A percentile compares a stretch with the other conserved stretches of the same genome.
These are phyloP conservation scores for Saturnispora besseyi DNA, from an alignment of 805 yeast genomes.

Conservation along the genomic window DNA sequence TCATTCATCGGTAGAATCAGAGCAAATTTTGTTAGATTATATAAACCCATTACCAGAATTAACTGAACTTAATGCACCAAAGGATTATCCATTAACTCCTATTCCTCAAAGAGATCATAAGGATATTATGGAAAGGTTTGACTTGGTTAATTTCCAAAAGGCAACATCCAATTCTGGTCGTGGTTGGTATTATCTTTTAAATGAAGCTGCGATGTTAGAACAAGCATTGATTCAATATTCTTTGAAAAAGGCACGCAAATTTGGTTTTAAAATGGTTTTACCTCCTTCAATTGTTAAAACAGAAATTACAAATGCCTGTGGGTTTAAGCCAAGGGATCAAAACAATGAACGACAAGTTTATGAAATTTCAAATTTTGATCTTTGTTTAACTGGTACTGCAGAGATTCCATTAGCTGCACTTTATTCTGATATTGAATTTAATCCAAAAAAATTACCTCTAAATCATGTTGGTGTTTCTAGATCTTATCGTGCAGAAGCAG, in stretches of 20 bases:
- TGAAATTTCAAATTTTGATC: slow-evolving; percentile 36
- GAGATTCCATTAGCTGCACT: slow-evolving; percentile 89
- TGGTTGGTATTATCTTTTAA: slow-evolving; percentile 81
- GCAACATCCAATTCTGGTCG: slow-evolving; percentile 73
- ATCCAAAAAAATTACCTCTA: slow-evolving; percentile 36
- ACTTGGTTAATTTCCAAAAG: slow-evolving; percentile 56
- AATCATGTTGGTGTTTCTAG: slow-evolving; percentile 75
- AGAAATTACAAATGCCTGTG: slow-evolving; percentile 80
- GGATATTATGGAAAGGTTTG: slow-evolving; percentile 55
- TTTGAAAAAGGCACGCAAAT: slow-evolving; percentile 49
- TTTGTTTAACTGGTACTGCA: slow-evolving; percentile 86
- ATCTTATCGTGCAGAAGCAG: slow-evolving; percentile 93
- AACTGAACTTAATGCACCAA: slow-evolving; percentile 1
- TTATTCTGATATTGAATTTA: slow-evolving; percentile 38
- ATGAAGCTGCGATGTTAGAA: slow-evolving; percentile 82
- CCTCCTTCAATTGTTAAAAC: slow-evolving; percentile 84
- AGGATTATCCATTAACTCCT: slow-evolving; percentile 15
- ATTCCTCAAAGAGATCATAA: slow-evolving; percentile 46
- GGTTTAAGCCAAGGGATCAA: slow-evolving; percentile 87
- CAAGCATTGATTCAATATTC: slow-evolving; percentile 84
- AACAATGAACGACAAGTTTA: slow-evolving; percentile 83
- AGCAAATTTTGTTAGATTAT: slow-evolving; percentile 40
- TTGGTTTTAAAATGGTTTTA: slow-evolving; percentile 59
- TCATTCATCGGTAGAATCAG: slow-evolving; percentile 36
- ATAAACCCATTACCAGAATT: slow-evolving; percentile 37